These are phyloP conservation scores for Singerocomus rubriflavus DNA, from an alignment of 1,284 basidiomycete genomes.

Conservation along the genomic window DNA sequence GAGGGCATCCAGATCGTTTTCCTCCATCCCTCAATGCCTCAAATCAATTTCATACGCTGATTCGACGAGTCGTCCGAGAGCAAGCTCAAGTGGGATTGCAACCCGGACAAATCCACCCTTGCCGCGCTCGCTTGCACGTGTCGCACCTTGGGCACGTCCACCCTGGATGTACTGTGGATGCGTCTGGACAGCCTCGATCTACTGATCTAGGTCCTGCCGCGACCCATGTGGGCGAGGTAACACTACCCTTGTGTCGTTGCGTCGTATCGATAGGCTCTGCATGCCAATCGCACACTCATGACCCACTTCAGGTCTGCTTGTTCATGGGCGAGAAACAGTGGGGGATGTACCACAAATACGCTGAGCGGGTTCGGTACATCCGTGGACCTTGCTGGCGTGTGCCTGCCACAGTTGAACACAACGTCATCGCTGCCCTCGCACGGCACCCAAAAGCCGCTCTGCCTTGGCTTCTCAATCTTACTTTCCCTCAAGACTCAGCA, in stretches of 20 bases:
- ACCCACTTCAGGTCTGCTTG: conserved; percentile 4
- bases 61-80: conserved; percentile 24
- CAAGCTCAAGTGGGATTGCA: conserved; percentile 17
- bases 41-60: conserved; percentile 14
- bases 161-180: conserved; percentile 23
- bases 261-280: too few relatives aligned
- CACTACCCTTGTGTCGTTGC: conserved; percentile 3
- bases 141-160: conserved; percentile 18
- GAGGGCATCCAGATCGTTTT: background rate
- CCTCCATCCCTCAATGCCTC: conserved; percentile 2
- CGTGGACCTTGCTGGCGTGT: too few relatives aligned
- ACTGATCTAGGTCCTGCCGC: conserved; percentile 14
- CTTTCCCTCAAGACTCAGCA: too few relatives aligned
- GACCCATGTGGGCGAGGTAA: conserved; percentile 6
- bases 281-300: too few relatives aligned
- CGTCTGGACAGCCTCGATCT: conserved; percentile 19
- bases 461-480: too few relatives aligned
- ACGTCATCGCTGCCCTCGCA: too few relatives aligned
- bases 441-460: too few relatives aligned
- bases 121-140: conserved; percentile 28
- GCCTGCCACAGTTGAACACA: too few relatives aligned
- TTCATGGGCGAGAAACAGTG: too few relatives aligned
- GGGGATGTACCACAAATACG: too few relatives aligned
- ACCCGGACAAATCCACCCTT: conserved; percentile 20
- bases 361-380: too few relatives aligned